phyloP scores from a whole-genome alignment of 2,329 filamentous ascomycete genomes.

The Aspergillus pseudonomiae region DNA sequence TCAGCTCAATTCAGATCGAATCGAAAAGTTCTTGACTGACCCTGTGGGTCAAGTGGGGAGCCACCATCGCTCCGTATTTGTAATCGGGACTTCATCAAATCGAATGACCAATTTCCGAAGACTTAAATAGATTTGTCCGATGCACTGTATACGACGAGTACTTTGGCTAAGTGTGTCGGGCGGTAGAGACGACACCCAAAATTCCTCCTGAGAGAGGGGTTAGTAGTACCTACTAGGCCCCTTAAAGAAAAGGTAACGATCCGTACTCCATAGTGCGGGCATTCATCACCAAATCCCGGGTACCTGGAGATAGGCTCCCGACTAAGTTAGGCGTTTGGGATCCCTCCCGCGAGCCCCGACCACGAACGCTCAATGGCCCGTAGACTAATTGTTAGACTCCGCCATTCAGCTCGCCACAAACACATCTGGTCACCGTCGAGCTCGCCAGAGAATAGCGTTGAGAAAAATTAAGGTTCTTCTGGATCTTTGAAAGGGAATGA shows the following conservation, averaged over 20 bases:
- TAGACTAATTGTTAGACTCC: conserved; percentile 12
- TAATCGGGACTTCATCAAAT: not conserved
- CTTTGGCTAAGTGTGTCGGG: not conserved
- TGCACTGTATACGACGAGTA: not conserved
- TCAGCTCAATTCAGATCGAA: conserved; percentile 2
- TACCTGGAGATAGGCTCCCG: not conserved
- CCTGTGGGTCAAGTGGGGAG: conserved; percentile 1
- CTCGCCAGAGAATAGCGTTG: conserved; percentile 17
- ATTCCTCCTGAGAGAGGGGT: not conserved
- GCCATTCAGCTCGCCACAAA: conserved; percentile 25
- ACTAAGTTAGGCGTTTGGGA: not conserved
- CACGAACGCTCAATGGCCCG: conserved; percentile 13
- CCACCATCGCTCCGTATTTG: not conserved
- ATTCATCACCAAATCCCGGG: not conserved
- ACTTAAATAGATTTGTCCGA: not conserved
- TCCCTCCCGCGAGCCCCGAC: conserved; percentile 1
- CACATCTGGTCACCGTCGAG: conserved; percentile 12
- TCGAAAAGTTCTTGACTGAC: not conserved
- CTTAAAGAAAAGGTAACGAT: not conserved
- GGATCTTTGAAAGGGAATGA: not conserved
- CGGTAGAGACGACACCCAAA: not conserved
- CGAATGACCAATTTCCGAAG: not conserved
- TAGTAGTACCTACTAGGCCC: not conserved
- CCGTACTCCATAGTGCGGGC: no score
- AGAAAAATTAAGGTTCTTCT: not conserved